Percentiles rank a stretch among this genome's conserved stretches.
phyloP scores from a whole-genome alignment of 192 early-diverging fungal species.

The Coemansia sp. region DNA sequence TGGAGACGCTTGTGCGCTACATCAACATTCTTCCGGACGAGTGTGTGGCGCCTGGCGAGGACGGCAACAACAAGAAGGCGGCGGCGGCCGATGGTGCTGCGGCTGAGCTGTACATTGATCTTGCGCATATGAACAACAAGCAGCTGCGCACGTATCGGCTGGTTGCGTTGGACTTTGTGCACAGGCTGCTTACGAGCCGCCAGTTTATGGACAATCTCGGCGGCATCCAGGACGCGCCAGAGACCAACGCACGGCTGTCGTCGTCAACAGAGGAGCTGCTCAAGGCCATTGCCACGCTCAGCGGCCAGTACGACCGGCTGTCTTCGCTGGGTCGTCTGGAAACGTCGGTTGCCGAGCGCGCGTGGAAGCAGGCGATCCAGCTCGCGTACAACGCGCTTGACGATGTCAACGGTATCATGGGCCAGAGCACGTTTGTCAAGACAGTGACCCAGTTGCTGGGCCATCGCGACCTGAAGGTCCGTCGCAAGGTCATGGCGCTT shows the following conservation, averaged over 20 bases:
- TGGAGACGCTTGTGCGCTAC: too few species aligned
- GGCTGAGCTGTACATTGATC: slow-evolving; percentile 17
- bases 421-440: slow-evolving; percentile 72
- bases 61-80: background rate
- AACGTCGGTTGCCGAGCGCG: slow-evolving; percentile 21
- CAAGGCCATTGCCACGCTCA: slow-evolving; percentile 22
- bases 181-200: slow-evolving; percentile 45
- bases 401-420: slow-evolving; percentile 74
- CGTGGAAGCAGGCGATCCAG: slow-evolving; percentile 51
- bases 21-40: too few species aligned
- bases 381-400: slow-evolving; percentile 70
- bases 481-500: slow-evolving; percentile 73
- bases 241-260: slow-evolving; percentile 19
- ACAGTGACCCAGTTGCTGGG: slow-evolving; percentile 64
- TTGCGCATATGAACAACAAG: slow-evolving; percentile 20
- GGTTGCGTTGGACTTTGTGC: slow-evolving; percentile 47
- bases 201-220: slow-evolving; percentile 26
- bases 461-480: slow-evolving; percentile 63
- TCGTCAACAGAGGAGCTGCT: slow-evolving; percentile 20
- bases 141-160: slow-evolving; percentile 47
- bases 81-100: slow-evolving; percentile 3
- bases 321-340: slow-evolving; percentile 15
- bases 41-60: too few species aligned
- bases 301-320: slow-evolving; percentile 18
- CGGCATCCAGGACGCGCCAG: slow-evolving; percentile 5